Evolutionary conservation across 202 grass and related monocot genomes (phyloP), one percentile per base, ranked within the genome.

Genomic region (Alloteropsis angusta): DNA sequence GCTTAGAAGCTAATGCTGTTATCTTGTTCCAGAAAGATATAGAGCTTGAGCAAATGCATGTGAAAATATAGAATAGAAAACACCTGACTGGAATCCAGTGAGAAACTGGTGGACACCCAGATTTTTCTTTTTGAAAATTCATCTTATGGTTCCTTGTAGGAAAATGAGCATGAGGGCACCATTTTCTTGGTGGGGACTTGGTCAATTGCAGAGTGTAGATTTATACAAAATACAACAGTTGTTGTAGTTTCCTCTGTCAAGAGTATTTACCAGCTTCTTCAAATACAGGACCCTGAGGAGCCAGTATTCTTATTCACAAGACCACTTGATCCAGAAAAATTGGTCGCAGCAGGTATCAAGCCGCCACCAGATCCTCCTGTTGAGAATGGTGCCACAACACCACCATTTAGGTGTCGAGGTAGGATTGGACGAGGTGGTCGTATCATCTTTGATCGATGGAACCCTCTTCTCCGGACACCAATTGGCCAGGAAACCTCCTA

Each of bases 371-470:
- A 76, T 89, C 92, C 85, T 47, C 75, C 87, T 22, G 45, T 75
- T 50, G 92, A 95, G 73, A 79, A 87, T 81, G 87, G 87, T 72
- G 81, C 77, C n/a, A 48, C 83, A 0, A 22, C 67, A 30, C 68
- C 87, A 39, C 74, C 81, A 57, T 97, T 84, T 81, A 69, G 78
- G 7, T 94, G 88, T 69, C 88, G 67, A 66, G 88, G 88, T 76
- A 87, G 96, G 72, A 96, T 99, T 52, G 96, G 96, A 49, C 86
- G 96, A 83, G 96, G 96, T 3, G 96, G 96, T 23, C 87, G 96
- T 63, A 89, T 99, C 72, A 87, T 99, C 72, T 95, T 99, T 84
- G 96, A 99, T 80, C 86, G 96, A 48, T 93, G 85, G 73, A 90
- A 93, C 48, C 87, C 90, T 57, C 84, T 91, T 82, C 58, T 79